Conservation (phyloP, 805 yeast species). For the Nakazawaea molendinolei region DNA sequence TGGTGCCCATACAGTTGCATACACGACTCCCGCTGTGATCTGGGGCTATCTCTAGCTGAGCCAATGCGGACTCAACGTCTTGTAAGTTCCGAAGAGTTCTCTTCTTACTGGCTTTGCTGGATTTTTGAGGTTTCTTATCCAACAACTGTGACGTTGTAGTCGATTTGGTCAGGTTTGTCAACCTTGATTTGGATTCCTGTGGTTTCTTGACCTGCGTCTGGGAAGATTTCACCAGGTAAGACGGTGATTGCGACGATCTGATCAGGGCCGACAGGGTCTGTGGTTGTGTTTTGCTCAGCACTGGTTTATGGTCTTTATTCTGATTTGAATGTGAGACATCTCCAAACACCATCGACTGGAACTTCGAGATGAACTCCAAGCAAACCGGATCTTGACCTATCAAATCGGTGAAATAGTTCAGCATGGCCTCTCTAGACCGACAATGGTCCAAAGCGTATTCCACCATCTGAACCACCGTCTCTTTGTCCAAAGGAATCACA, state of each 20-base stretch:
- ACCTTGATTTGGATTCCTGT: too few relatives aligned
- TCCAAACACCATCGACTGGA: conserved; percentile 33
- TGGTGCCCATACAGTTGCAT: conserved; percentile 81
- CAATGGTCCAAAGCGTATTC: conserved; percentile 41
- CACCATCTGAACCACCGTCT: conserved; percentile 47
- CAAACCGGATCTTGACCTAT: conserved; percentile 54
- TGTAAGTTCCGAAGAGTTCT: conserved; percentile 42
- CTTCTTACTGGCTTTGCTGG: conserved; percentile 30
- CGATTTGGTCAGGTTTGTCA: conserved; percentile 18
- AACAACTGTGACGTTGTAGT: conserved; percentile 43
- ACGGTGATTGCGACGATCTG: too few relatives aligned
- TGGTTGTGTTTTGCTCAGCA: too few relatives aligned
- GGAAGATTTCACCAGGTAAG: too few relatives aligned
- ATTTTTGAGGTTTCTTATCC: conserved; percentile 23
- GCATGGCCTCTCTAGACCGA: conserved; percentile 39
- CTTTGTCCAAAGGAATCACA: conserved; percentile 53
- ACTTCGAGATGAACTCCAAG: conserved; percentile 37
- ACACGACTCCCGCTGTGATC: conserved; percentile 13
- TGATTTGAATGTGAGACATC: too few relatives aligned
- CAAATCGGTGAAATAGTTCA: conserved; percentile 46
- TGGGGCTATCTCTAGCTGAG: conserved; percentile 32
- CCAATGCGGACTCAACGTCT: conserved; percentile 43
- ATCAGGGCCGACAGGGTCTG: too few relatives aligned
- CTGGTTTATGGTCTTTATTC: too few relatives aligned
- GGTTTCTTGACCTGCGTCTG: too few relatives aligned